These are phyloP conservation scores for Lagenaria siceraria DNA, from an alignment of 306 rosid species.

Conservation along the genomic window DNA sequence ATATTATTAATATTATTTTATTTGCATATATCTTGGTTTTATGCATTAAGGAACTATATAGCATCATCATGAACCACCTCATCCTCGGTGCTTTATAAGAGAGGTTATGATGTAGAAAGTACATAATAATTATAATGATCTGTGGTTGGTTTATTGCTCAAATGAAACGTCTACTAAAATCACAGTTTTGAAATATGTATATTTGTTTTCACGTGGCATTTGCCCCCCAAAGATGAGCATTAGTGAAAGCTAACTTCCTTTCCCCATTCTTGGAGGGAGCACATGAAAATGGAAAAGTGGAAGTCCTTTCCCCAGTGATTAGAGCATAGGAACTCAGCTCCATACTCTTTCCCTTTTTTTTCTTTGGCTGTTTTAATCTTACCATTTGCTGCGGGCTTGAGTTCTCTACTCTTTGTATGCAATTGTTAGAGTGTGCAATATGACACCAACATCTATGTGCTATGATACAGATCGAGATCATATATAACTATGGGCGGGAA, in stretches of 20 bases:
- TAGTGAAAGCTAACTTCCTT: neutral
- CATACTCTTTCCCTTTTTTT: neutral
- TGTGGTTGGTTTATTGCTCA: neutral
- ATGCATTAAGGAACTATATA: neutral
- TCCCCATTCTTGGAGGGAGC: neutral
- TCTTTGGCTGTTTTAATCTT: neutral
- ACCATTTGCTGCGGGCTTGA: neutral
- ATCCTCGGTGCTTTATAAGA: neutral
- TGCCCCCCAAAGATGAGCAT: neutral
- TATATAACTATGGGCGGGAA: conserved; percentile 79
- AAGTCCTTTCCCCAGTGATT: neutral
- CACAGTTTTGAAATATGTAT: neutral
- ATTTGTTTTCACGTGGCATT: neutral
- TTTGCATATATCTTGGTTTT: neutral
- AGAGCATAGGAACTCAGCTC: neutral
- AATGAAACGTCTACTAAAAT: neutral
- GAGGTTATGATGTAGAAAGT: neutral
- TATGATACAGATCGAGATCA: conserved; percentile 67
- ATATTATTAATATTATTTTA: neutral
- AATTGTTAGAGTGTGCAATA: neutral
- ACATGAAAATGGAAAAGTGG: neutral
- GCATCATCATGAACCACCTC: neutral
- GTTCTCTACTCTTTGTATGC: neutral
- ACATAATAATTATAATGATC: neutral
- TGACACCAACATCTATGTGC: conserved; percentile 3